Evolutionary conservation across 2,329 filamentous ascomycete species (phyloP), one percentile per base, ranked within the genome.

Genomic region (Aspergillus felis): DNA sequence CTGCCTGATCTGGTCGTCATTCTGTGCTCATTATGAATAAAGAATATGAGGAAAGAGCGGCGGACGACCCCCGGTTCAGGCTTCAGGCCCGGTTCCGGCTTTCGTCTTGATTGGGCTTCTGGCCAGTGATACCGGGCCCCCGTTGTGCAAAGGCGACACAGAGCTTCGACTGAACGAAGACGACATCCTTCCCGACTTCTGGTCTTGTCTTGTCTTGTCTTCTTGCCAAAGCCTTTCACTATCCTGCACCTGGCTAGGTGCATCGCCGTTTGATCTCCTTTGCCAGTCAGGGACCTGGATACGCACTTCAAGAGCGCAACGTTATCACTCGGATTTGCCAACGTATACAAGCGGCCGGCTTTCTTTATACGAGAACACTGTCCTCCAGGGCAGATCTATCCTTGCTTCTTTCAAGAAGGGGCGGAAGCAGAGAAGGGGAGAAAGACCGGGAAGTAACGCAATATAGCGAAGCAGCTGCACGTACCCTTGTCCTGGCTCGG

Each of bases 241-340:
- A 50, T 22, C 25, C 38, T 52, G 42, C 50, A 27, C 27, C 41
- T 53, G 28, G 35, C 48, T 29, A 50, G 41, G 24, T 51, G 38
- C 41, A 53, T 28, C 42, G 24, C 50, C 50, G 46, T 54, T 49
- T 60, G 60, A n/a, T 61, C 57, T 50, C 51, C 48, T 56, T 22
- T 44, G 41, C 8, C n/a, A 44, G 41, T 6, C 10, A 47, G 12
- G 4, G 12, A 47, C 22, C 44, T 47, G 12, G 44, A 24, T 47
- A 25, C 20, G n/a, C 4, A 44, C 22, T 24, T 44, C 17, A 20
- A 38, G 32, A 38, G 14, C 41, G 41, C n/a, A 10, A 12, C 6
- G 22, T 3, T 17, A 38, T 7, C 32, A 17, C 4, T 35, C 32
- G 32, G 14, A 35, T 17, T 35, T 17, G 32, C 32, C 32, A 17